A percentile compares a stretch with the other conserved stretches of the same genome.
These are phyloP conservation scores for Sugiyamaella castrensis DNA, from an alignment of 1,139 yeast species.

Conservation along the genomic window DNA sequence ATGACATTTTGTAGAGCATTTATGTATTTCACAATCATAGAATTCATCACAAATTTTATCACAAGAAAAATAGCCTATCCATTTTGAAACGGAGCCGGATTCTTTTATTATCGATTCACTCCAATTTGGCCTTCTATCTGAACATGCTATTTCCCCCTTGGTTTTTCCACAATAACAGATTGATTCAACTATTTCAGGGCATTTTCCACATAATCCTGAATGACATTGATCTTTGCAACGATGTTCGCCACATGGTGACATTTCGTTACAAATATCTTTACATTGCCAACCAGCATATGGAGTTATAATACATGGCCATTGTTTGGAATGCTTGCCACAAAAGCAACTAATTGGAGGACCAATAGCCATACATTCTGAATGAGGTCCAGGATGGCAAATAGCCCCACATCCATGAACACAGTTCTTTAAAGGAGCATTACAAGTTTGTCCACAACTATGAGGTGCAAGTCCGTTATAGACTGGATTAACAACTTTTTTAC, in stretches of 20 bases:
- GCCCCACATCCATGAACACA: slow-evolving; percentile 68
- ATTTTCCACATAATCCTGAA: slow-evolving; percentile 74
- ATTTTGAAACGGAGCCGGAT: slow-evolving; percentile 27
- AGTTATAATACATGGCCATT: slow-evolving; percentile 69
- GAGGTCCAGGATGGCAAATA: slow-evolving; percentile 89
- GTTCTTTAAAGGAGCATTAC: slow-evolving; percentile 49
- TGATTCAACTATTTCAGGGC: slow-evolving; percentile 47
- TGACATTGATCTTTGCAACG: slow-evolving; percentile 61
- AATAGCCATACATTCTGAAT: slow-evolving; percentile 74
- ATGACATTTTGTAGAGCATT: slow-evolving; percentile 57
- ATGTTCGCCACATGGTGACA: slow-evolving; percentile 72
- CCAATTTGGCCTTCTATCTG: slow-evolving; percentile 23
- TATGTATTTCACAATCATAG: slow-evolving; percentile 68
- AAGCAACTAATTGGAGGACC: slow-evolving; percentile 67
- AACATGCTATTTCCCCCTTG: slow-evolving; percentile 22
- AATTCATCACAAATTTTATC: slow-evolving; percentile 46
- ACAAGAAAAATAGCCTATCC: slow-evolving; percentile 69
- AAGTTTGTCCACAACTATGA: slow-evolving; percentile 86
- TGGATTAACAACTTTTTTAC: slow-evolving; percentile 76
- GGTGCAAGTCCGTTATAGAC: slow-evolving; percentile 59
- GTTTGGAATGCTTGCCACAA: slow-evolving; percentile 69
- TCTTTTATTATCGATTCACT: slow-evolving; percentile 6
- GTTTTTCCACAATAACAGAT: slow-evolving; percentile 76
- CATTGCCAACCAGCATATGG: slow-evolving; percentile 77
- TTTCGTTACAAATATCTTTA: slow-evolving; percentile 54